Evolutionary conservation across 768 basidiomycete species (phyloP).

Genomic region (Tricholoma hemisulphureum): DNA sequence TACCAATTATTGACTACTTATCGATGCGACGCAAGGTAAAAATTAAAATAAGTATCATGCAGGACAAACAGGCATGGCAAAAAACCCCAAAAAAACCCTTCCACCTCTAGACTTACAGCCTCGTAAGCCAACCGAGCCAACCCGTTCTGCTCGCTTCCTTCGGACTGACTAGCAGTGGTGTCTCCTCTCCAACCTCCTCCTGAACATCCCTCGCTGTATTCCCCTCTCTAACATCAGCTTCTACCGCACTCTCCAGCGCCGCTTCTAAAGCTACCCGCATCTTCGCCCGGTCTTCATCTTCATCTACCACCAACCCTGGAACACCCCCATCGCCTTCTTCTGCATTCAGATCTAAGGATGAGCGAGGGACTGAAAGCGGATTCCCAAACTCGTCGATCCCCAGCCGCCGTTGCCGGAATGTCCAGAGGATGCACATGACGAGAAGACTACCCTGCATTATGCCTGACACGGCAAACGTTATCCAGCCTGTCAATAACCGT

Average conservation of each 20-base stretch:
- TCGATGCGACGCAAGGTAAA: too few relatives aligned
- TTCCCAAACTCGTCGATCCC: conserved; percentile 90
- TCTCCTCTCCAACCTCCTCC: conserved; percentile 14
- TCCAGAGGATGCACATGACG: conserved; percentile 85
- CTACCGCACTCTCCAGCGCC: conserved; percentile 22
- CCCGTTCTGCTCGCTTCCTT: background rate
- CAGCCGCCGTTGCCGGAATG: conserved; percentile 67
- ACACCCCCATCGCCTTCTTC: conserved; percentile 13
- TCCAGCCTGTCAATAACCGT: conserved; percentile 56
- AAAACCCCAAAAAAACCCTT: background rate
- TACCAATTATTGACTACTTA: too few relatives aligned
- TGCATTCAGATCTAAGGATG: background rate
- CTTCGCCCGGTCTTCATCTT: conserved; percentile 22
- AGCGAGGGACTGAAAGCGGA: conserved; percentile 25
- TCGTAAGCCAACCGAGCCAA: background rate
- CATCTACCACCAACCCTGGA: conserved; percentile 22
- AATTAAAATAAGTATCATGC: too few relatives aligned
- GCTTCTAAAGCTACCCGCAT: conserved; percentile 21
- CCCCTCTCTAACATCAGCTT: conserved; percentile 19
- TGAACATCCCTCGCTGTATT: conserved; percentile 1
- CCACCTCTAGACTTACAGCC: background rate
- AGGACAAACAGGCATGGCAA: too few relatives aligned
- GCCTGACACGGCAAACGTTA: conserved; percentile 77
- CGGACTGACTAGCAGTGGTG: conserved; percentile 17
- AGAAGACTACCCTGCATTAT: conserved; percentile 81